A percentile compares a stretch with the other conserved stretches of the same genome.
phyloP scores from a whole-genome alignment of 192 early-diverging fungal genomes.

The Coemansia sp. region DNA sequence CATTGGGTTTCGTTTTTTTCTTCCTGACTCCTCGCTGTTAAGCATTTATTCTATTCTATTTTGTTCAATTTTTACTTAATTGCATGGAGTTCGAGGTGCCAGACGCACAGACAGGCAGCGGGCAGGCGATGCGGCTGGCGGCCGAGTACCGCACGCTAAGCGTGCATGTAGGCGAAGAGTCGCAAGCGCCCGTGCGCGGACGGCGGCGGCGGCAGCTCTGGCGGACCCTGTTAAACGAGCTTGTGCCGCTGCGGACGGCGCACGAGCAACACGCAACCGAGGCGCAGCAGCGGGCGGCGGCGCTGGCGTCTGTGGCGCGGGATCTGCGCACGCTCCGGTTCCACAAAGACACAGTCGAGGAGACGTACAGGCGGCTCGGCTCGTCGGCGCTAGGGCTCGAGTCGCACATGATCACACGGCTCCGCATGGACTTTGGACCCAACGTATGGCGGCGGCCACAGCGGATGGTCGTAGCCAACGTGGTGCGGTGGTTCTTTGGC shows the following conservation, averaged over 20 bases:
- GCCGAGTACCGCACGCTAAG: slow-evolving; percentile 56
- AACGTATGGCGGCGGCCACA: slow-evolving; percentile 21
- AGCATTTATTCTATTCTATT: too few relatives aligned
- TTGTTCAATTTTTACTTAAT: not conserved
- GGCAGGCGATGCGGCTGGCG: slow-evolving; percentile 22
- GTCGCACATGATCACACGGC: slow-evolving; percentile 16
- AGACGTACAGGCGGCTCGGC: slow-evolving; percentile 23
- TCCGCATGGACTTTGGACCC: slow-evolving; percentile 7
- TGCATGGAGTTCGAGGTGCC: slow-evolving; percentile 21
- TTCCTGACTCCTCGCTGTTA: too few relatives aligned
- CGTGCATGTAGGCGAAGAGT: slow-evolving; percentile 42
- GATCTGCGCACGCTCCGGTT: slow-evolving; percentile 24
- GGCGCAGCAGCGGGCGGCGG: slow-evolving; percentile 21
- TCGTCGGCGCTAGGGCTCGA: slow-evolving; percentile 36
- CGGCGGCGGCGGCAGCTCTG: slow-evolving; percentile 8
- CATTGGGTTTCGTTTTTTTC: too few relatives aligned
- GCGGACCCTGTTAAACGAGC: slow-evolving; percentile 28
- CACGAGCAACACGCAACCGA: slow-evolving; percentile 38
- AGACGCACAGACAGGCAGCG: not conserved
- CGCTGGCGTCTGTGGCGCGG: slow-evolving; percentile 24
- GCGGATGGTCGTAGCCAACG: slow-evolving; percentile 4
- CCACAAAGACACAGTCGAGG: slow-evolving; percentile 27
- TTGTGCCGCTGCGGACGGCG: slow-evolving; percentile 39
- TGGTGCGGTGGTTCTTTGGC: slow-evolving; percentile 61
- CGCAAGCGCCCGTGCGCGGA: slow-evolving; percentile 8